Evolutionary conservation across 192 early-diverging fungal genomes (phyloP), one percentile per base, ranked within the genome.

Genomic region (Coemansia sp.): DNA sequence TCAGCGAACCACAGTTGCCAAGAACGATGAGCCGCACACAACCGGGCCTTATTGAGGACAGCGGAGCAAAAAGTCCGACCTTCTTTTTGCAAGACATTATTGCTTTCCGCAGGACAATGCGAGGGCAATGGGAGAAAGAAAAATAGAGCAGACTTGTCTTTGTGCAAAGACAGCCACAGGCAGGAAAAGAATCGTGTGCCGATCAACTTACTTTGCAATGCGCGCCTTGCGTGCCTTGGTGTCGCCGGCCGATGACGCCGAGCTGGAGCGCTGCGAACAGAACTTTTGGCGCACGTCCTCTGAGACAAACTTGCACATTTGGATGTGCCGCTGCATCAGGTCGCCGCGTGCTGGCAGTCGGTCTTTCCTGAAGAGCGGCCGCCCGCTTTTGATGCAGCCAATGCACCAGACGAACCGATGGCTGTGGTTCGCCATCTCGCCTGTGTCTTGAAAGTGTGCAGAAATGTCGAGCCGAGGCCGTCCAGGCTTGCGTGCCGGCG

Each of bases 351-450:
- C 78, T 4, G 78, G 78, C 28, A 80, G 68, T 9, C 78, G 64
- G 52, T 80, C 78, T 25, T 65, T 66, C 56, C 62, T 71, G 65
- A 57, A 80, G 67, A 80, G 65, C 17, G 62, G 61, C 9, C 78
- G 63, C 21, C 65, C 68, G 65, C 78, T 80, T 48, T 80, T 80
- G 61, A 80, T 80, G 59, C 79, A 81, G 25, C 64, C 79, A 21
- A 76, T 76, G 42, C 79, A 81, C 74, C 74, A 76, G 22, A 81
- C 79, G 44, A 81, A 65, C 21, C 79, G 79, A 46, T 81, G 79
- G 66, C 79, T 81, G 55, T 81, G 69, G 74, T 81, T 81, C 20
- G 79, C 79, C 79, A 81, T 81, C 50, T 81, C 79, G 52, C 79
- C 79, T 1, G 79, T 81, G 72, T 81, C 79, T 37, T 81, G 79